Evolutionary conservation across 1,139 yeast species (phyloP), one percentile per base, ranked within the genome.

Genomic region (Lodderomyces metapsilosis): DNA sequence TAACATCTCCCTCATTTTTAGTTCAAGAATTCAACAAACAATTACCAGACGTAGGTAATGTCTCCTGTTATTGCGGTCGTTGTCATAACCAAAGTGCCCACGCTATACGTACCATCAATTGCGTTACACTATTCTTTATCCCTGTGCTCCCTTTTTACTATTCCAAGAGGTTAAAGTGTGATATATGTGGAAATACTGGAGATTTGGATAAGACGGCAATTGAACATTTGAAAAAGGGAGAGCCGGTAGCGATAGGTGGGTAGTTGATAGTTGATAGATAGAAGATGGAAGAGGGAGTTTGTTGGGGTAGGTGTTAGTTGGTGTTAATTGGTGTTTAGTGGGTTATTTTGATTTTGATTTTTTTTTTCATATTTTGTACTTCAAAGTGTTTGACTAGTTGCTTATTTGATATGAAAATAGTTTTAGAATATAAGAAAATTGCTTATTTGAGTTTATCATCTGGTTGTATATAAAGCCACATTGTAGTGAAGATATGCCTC

Each of bases 51-150:
- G 50, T 64, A 12, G 68, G 68, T 1, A 46, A 59, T 39, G 44
- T 63, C 10, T 43, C 55, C 9, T 63, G 70, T 40, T 63, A 64
- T 42, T 68, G 74, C 46, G 62, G 66, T 2, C 65, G 70, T 43
- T 72, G 78, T 45, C 77, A 72, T 50, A 72, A 72, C 50, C 73
- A 69, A 43, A 62, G 74, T 20, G 78, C 74, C 2, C 62, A 60
- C 52, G 71, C 76, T 1, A 59, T 67, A 7, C 59, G 72, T 40
- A 60, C 74, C 16, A 68, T 67, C 47, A 70, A 69, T 47, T 58
- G 68, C 49, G 62, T 72, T n/a, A 72, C 77, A 0, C 47, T 72
- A 21, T 72, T 72, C 49, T 71, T 72, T 54, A 64, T 72, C 32
- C 78, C 78, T 1, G 61, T 72, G 13, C 49, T 72, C 21, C 78